Percentiles rank a stretch among this genome's conserved stretches.
Evolutionary conservation across 2,329 filamentous ascomycete species (phyloP).

Genomic region (Paraphaeosphaeria minitans): DNA sequence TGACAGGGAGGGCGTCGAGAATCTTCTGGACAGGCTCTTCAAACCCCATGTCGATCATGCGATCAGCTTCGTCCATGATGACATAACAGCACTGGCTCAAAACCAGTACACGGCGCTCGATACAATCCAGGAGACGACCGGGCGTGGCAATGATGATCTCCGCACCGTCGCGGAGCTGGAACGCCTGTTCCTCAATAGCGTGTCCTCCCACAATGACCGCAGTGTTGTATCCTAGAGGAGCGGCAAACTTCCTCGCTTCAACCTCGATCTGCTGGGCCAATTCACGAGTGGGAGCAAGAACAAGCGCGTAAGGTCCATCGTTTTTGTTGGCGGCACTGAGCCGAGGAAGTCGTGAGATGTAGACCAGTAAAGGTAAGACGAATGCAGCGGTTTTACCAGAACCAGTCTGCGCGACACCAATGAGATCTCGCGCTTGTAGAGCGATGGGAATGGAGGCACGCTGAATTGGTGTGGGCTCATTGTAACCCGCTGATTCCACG

Average conservation of each 20-base stretch:
- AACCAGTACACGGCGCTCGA: slow-evolving; percentile 89
- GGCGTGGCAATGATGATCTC: slow-evolving; percentile 99
- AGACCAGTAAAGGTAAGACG: slow-evolving; percentile 86
- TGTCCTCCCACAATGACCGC: slow-evolving; percentile 99
- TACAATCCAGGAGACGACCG: slow-evolving; percentile 94
- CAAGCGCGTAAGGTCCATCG: slow-evolving; percentile 95
- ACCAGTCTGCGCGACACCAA: slow-evolving; percentile 96
- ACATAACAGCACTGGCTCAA: slow-evolving; percentile 97
- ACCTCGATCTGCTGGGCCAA: slow-evolving; percentile 96
- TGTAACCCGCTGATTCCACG: slow-evolving; percentile 83
- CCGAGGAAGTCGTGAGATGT: slow-evolving; percentile 88
- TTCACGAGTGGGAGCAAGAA: slow-evolving; percentile 94
- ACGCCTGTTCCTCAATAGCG: slow-evolving; percentile 90
- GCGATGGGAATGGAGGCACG: slow-evolving; percentile 95
- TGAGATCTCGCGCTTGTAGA: slow-evolving; percentile 89
- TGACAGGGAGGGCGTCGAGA: slow-evolving; percentile 87
- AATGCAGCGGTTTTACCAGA: slow-evolving; percentile 98
- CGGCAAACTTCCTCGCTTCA: slow-evolving; percentile 91
- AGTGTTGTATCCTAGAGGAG: slow-evolving; percentile 87
- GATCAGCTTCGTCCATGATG: slow-evolving; percentile 99
- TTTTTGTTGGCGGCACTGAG: slow-evolving; percentile 86
- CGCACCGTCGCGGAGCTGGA: slow-evolving; percentile 85
- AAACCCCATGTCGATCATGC: slow-evolving; percentile 98
- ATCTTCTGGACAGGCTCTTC: slow-evolving; percentile 98
- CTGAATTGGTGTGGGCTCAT: slow-evolving; percentile 89